Base-by-base conservation (phyloP, 495 filamentous ascomycete species). In the Jackrogersella multiformis region DNA sequence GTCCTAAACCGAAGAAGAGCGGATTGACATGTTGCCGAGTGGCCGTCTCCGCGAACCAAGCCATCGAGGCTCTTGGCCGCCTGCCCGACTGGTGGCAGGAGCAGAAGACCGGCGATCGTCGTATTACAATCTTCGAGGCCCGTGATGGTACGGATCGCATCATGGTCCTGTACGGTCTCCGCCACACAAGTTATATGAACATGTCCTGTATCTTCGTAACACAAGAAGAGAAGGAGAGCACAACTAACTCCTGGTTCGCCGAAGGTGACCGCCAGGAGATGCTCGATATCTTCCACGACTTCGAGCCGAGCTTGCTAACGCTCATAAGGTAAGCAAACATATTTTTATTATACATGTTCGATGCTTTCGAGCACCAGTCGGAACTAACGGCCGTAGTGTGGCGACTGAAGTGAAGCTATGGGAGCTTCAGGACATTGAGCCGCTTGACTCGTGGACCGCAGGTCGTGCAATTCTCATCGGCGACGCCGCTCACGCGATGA, bases 11-110 rank as follows among this genome's bases (percentile, higher is more conserved):
- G 2, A 69, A 68, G n/a, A 73, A 79, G 52, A 85, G 81, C 4
- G 85, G 85, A 0, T 77, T 87, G 45, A 74, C 81, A 16, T 84
- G 82, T 5, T 86, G 84, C 64, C 82, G 84, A 13, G 79, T 84
- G 46, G 67, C 84, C 9, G 75, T 87, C 15, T 78, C 77, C 12
- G 74, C 76, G 1, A 70, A 78, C 26, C 67, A 82, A 39, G 69
- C 76, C 38, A 77, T 73, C n/a, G 73, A 84, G 35, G 64, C 68
- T 2, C 65, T 72, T 13, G 64, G 68, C 6, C 20, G 44, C 26
- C 30, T 66, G 62, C 77, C 12, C 61, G 74, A 23, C 60, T 85
- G 15, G 66, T 65, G 42, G 67, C 68, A 54, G 60, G 78, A 48
- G 51, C 75, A 44, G 52, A 60, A 44, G 32, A 76, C 36, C 65